Base-by-base conservation (phyloP, 352 stramenopile genomes). In the Phytophthora sojae region DNA sequence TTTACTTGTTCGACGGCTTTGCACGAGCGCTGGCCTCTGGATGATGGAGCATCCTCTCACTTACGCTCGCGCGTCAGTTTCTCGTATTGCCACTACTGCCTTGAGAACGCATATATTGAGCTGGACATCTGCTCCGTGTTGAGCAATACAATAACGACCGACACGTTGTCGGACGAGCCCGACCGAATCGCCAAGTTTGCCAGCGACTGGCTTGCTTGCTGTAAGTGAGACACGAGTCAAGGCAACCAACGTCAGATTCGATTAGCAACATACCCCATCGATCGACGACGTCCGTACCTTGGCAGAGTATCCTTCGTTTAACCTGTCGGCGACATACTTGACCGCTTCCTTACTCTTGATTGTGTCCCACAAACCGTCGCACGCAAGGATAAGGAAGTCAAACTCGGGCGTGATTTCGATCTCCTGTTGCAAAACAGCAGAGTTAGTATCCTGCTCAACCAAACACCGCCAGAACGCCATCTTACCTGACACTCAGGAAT, bases 311-410 rank as follows among this genome's bases (percentile, higher is more conserved):
- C 87, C 83, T 79, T 93, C 82, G 12, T 73, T 75, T 61, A 97
- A 35, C 51, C 88, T 86, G 49, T 91, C 83, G 9, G 78, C 76
- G 8, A 97, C 88, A 59, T 95, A 88, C 55, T 89, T 86, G 6
- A 97, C 90, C 5, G 96, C 94, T 51, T 98, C 92, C 68, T 98
- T 94, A 77, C 91, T 98, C 52, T 81, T 97, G 64, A 98, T 96
- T 12, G 91, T 96, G 70, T 98, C 94, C 92, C 93, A 98, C 26
- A 98, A 78, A 1, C 94, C 94, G 68, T 98, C 94, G 69, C 94
- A 98, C 2, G 93, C 94, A 4, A 98, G 79, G 56, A 98, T 86
- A 19, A 98, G 75, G 62, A 98, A 98, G 57, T 97, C 87, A 47
- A 97, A 94, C 61, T 97, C 89, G 1, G 86, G 86, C 5, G 86